Evolutionary conservation across 495 filamentous ascomycete species (phyloP), one percentile per base, ranked within the genome.

Genomic region (Lindgomyces ingoldianus): DNA sequence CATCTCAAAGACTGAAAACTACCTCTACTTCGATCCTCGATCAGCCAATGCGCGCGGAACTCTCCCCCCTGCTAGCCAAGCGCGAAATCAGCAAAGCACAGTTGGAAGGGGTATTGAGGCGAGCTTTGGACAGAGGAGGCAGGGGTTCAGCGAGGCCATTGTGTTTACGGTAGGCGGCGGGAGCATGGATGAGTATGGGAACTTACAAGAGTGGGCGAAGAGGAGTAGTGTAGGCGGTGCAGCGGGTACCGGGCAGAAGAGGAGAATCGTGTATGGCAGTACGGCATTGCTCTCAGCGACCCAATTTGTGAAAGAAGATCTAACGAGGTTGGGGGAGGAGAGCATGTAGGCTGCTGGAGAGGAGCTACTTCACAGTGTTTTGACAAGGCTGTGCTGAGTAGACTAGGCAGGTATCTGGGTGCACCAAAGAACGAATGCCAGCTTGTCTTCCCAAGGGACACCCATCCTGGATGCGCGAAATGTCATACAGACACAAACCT

Each of bases 131-230:
- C 93, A 97, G 76, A 79, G 93, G 42, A 81, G 94, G 59, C 95
- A 98, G 68, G 93, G 91, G 2, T 99, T 96, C 73, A 91, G 87
- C 29, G 95, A 99, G 71, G 93, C 94, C 8, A 88, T 98, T 58
- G 95, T 98, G 26, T 98, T 99, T 71, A 95, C 91, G 16, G 93
- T 99, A 19, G 94, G 94, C 11, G 94, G 94, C 55, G 94, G 95
- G 24, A 96, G 91, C 70, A 97, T 97, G 92, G 95, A 98, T 69
- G 95, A 99, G 74, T 99, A 99, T 75, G 93, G 93, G 14, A 99
- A 99, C 73, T 74, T 99, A 73, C 91, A 96, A 72, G 94, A 98
- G 72, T 99, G 95, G 95, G 90, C 91, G 8, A 84, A 85, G 73
- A 83, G 93, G 56, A 89, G 88, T 6, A 85, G 81, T 29, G 81